Evolutionary conservation across 2,329 filamentous ascomycete genomes (phyloP).

Genomic region (Sclerotinia sclerotiorum): DNA sequence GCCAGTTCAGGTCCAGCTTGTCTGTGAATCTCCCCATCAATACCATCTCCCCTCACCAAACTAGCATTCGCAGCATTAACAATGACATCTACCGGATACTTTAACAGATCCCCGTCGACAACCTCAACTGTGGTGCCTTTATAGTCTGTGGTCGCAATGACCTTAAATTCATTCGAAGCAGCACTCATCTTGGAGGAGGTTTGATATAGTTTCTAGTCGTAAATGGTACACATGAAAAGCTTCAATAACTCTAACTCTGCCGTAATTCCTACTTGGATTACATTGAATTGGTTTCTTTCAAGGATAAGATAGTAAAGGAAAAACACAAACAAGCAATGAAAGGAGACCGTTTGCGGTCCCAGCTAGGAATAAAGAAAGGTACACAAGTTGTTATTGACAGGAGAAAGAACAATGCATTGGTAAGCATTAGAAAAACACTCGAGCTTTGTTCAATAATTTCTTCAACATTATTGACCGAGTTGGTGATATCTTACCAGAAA

Average conservation of each 20-base stretch:
- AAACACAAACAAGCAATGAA: constrained; percentile 5
- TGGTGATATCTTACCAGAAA: not conserved
- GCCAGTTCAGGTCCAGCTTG: not conserved
- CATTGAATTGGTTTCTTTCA: not conserved
- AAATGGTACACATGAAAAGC: not conserved
- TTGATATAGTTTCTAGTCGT: not conserved
- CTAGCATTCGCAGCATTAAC: constrained; percentile 4
- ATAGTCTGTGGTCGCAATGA: constrained; percentile 1
- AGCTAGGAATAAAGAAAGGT: constrained; percentile 5
- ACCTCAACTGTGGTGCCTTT: constrained; percentile 12
- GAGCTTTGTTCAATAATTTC: not conserved
- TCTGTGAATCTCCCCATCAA: not conserved
- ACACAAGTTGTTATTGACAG: not conserved
- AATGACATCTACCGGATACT: constrained; percentile 14
- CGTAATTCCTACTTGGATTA: not conserved
- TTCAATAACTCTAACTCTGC: not conserved
- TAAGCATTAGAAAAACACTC: not conserved
- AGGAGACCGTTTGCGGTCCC: constrained; percentile 12
- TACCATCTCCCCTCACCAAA: not conserved
- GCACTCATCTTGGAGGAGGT: constrained; percentile 3
- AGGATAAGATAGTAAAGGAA: not conserved
- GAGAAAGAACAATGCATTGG: not conserved
- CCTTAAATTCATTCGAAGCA: not conserved
- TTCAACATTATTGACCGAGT: not conserved
- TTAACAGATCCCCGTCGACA: not conserved